Base-by-base conservation (phyloP, 192 early-diverging fungal species). In the Spizellomyces sp. region DNA sequence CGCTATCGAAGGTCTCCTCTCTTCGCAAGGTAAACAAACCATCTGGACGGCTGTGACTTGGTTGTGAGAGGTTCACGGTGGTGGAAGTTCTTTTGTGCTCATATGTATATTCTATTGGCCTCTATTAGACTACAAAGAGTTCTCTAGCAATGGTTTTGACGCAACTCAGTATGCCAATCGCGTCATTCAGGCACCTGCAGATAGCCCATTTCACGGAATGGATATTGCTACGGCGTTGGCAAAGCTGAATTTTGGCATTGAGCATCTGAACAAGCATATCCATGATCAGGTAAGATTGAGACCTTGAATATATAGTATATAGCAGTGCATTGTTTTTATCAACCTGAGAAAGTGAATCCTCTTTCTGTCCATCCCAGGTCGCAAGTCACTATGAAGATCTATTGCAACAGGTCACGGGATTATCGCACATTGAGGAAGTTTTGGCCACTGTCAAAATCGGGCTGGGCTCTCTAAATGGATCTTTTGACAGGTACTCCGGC, bases 211-310 rank as follows among this genome's bases (percentile, higher is more conserved):
- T 58, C 74, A 88, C 54, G 80, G 81, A 5, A 78, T 76, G 59
- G 89, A 92, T 75, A 83, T 92, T 12, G 70, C 83, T 6, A 89
- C 88, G 5, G 85, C 89, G 7, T 77, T 92, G 0, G 78, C 88
- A 21, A 89, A 85, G 70, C 76, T 92, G 36, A 83, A 82, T 9
- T 90, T 89, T 79, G 87, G 81, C 42, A 86, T 92, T 17, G 91
- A 92, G 48, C 89, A 88, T 75, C 72, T 92, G 55, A 91, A 88
- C 71, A 90, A 90, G 64, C 83, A 92, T 47, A 84, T 92, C 14
- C 87, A 90, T 22, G 87, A 91, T 17, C 88, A 90, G 80, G 90
- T 90, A 79, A 12, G 50, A 50, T 17, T n/a, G 8, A 19, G 21
- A n/a, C n/a, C n/a, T n/a, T n/a, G n/a, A 17, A 14, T 45, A 6